Percentiles rank a stretch among this genome's conserved stretches.
phyloP scores from a whole-genome alignment of 495 filamentous ascomycete genomes.

The Penicillium goetzii region DNA sequence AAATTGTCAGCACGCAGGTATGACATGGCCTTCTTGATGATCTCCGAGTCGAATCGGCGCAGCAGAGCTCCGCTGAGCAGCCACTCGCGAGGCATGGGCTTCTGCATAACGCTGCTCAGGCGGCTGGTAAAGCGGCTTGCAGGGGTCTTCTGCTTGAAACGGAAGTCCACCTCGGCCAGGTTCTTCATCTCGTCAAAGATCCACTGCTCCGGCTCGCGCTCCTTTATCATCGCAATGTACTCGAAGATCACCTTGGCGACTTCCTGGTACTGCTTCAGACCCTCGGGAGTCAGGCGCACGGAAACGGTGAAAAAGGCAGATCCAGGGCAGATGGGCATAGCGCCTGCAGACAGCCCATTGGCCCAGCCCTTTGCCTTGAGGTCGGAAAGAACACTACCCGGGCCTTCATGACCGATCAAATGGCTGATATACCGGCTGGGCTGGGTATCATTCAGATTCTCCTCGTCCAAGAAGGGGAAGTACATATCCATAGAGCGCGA shows the following conservation, averaged over 20 bases:
- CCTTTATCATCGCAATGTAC: constrained; percentile 86
- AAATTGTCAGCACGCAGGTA: constrained; percentile 90
- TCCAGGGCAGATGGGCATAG: constrained; percentile 76
- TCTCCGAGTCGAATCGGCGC: constrained; percentile 73
- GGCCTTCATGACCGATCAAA: constrained; percentile 94
- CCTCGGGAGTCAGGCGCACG: constrained; percentile 85
- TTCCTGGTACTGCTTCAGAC: constrained; percentile 81
- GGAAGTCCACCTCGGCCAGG: constrained; percentile 90
- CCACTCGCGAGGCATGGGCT: constrained; percentile 80
- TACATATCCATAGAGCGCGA: constrained; percentile 79
- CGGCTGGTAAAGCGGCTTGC: constrained; percentile 86
- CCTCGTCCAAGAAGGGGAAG: constrained; percentile 91
- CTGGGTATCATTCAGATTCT: constrained; percentile 77
- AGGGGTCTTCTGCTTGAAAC: constrained; percentile 89
- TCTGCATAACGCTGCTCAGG: constrained; percentile 85
- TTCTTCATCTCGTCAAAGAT: constrained; percentile 89
- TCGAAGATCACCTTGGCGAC: constrained; percentile 88
- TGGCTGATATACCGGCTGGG: constrained; percentile 91
- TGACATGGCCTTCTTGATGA: constrained; percentile 74
- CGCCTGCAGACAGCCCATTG: constrained; percentile 81
- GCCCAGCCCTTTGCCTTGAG: constrained; percentile 96
- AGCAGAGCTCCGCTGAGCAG: constrained; percentile 79
- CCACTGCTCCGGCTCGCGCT: constrained; percentile 85
- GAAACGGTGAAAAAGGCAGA: constrained; percentile 80
- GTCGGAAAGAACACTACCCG: constrained; percentile 93